Conservation (phyloP, 2,329 filamentous ascomycete genomes). For the Myotisia sp. region DNA sequence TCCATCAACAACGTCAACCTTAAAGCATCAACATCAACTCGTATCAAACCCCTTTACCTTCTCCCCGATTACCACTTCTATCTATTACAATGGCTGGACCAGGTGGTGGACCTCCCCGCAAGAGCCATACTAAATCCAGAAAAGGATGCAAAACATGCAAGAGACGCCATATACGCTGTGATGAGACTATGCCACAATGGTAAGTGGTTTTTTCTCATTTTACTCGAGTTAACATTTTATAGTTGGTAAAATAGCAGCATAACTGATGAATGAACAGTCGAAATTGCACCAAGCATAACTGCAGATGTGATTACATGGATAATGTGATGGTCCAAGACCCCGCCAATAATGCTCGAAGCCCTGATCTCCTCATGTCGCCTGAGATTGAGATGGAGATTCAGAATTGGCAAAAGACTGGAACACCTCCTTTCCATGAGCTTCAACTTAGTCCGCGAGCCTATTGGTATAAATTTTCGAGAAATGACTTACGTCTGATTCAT, state of each 20-base stretch:
- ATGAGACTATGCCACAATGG: slow-evolving; percentile 97
- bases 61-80: slow-evolving; percentile 1
- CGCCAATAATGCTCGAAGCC: slow-evolving; percentile 37
- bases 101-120: slow-evolving; percentile 78
- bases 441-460: slow-evolving; percentile 60
- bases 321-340: slow-evolving; percentile 44
- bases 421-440: slow-evolving; percentile 73
- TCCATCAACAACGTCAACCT: neutral
- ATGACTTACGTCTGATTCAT: slow-evolving; percentile 77
- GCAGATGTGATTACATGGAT: slow-evolving; percentile 95
- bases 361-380: slow-evolving; percentile 67
- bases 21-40: neutral
- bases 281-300: slow-evolving; percentile 98
- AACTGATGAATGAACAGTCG: slow-evolving; percentile 44
- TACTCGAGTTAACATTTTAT: neutral
- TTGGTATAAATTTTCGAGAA: slow-evolving; percentile 57
- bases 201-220: too few species aligned
- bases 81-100: slow-evolving; percentile 61
- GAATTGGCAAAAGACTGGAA: slow-evolving; percentile 68
- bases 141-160: slow-evolving; percentile 99
- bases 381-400: slow-evolving; percentile 70
- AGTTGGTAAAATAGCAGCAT: too few species aligned
- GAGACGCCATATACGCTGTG: slow-evolving; percentile 89
- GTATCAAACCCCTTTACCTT: neutral
- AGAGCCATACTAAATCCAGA: slow-evolving; percentile 95